phyloP scores from a whole-genome alignment of 306 rosid genomes.

The Carpinus fangiana region DNA sequence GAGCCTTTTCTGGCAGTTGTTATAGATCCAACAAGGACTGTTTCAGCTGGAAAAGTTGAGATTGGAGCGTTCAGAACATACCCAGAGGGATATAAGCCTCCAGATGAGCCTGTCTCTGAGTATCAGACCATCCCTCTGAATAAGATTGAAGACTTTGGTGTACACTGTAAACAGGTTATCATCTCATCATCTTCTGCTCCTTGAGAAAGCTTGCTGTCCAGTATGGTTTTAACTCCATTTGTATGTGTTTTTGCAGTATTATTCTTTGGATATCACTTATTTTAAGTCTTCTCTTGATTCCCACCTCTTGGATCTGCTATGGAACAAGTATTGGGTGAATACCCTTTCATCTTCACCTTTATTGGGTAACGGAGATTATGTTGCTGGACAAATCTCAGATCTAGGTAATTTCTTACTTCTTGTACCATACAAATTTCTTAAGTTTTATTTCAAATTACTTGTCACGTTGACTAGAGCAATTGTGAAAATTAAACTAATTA shows the following conservation, averaged over 20 bases:
- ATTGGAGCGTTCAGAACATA: constrained; percentile 98
- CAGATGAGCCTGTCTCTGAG: constrained; percentile 91
- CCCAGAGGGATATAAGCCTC: constrained; percentile 92
- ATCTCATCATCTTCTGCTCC: constrained; percentile 5
- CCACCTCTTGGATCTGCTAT: constrained; percentile 88
- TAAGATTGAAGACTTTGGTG: constrained; percentile 98
- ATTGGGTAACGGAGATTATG: constrained; percentile 91
- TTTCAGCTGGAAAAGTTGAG: constrained; percentile 96
- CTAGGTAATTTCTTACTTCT: constrained; percentile 55
- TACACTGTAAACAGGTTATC: constrained; percentile 91
- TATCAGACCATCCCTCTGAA: constrained; percentile 93
- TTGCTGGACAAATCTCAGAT: constrained; percentile 94
- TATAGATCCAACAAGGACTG: constrained; percentile 90
- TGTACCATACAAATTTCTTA: neutral
- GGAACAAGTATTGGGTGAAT: constrained; percentile 97
- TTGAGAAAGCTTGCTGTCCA: neutral
- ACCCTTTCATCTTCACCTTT: constrained; percentile 92
- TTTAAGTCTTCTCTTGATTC: constrained; percentile 92
- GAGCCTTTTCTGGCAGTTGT: constrained; percentile 96
- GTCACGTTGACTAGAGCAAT: neutral
- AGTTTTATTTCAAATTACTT: neutral
- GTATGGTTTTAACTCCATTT: constrained; percentile 22
- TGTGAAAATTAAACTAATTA: constrained; percentile 19
- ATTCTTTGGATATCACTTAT: constrained; percentile 89
- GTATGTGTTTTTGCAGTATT: constrained; percentile 63